Evolutionary conservation across 805 yeast species (phyloP), one percentile per base, ranked within the genome.

Genomic region (Candida lessepsii): DNA sequence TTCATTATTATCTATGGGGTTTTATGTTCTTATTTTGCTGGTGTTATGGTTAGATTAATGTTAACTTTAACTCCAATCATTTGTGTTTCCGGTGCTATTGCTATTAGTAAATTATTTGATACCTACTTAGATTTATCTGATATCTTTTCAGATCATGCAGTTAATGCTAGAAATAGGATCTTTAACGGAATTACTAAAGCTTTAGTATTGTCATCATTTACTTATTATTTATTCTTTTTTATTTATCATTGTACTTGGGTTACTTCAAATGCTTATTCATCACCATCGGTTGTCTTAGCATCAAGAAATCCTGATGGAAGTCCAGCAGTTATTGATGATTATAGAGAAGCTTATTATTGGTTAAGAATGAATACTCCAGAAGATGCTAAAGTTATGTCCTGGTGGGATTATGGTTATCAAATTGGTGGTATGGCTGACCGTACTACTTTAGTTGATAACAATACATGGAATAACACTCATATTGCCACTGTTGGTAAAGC

Each of bases 321-420:
- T 13, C 83, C 78, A 51, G 73, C 76, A 45, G 69, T 91, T 50
- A 93, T 93, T 57, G 99, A 93, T 63, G 99, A 93, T 65, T 93
- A 83, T 73, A 81, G 99, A 67, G 99, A 93, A 72, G 99, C 98
- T 9, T 93, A 93, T 71, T 93, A 91, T 63, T 93, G 99, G 99
- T 73, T 93, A 54, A 81, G 99, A 58, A 90, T 91, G 96, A 93
- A 93, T 69, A 93, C 99, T 1, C 81, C 86, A 3, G 96, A 93
- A 61, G 98, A 93, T 60, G 86, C 97, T 25, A 90, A 86, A 63
- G 85, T 93, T 46, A 88, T 95, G 84, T 83, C 97, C 9, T 93
- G 99, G 99, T 93, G 99, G 99, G 99, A 95, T 71, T 95, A 95
- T 59, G 99, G 99, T 40, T 93, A 93, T 66, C 99, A 93, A 71